These are phyloP conservation scores for Ligustrum vulgare DNA, from an alignment of 257 asterid species.

Conservation along the genomic window DNA sequence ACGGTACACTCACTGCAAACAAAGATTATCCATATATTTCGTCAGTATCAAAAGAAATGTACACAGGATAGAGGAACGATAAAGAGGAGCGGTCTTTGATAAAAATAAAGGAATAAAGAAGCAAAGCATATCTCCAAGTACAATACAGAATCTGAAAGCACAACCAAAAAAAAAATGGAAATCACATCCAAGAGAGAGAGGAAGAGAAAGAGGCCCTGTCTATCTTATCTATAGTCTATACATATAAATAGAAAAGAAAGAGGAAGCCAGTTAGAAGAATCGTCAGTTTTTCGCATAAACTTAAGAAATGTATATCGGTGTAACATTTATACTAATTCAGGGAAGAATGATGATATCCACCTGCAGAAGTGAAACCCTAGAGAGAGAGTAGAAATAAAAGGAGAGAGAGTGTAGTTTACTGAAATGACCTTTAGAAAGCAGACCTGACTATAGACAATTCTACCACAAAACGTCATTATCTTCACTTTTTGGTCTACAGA, in stretches of 20 bases:
- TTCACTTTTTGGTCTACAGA: too few species aligned
- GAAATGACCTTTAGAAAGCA: too few species aligned
- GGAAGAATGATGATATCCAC: constrained; percentile 39
- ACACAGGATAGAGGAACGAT: background rate
- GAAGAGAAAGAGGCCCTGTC: too few species aligned
- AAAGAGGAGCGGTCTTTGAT: background rate
- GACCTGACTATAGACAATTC: too few species aligned
- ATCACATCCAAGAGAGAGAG: background rate
- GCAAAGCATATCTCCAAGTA: constrained; percentile 1
- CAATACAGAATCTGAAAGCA: constrained; percentile 15
- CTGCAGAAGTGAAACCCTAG: constrained; percentile 40
- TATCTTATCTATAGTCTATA: too few species aligned
- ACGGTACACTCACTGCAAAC: background rate
- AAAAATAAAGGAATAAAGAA: background rate
- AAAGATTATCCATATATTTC: background rate
- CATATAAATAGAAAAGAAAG: too few species aligned
- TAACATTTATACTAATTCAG: constrained; percentile 13
- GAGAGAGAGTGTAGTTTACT: constrained; percentile 9
- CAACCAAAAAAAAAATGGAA: background rate
- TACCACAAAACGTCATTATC: too few species aligned
- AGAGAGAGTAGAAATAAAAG: constrained; percentile 25
- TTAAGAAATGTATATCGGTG: too few species aligned
- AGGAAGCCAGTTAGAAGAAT: too few species aligned
- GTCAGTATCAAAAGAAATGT: background rate
- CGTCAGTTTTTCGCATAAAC: too few species aligned